A percentile compares a stretch with the other conserved stretches of the same genome.
phyloP scores from a whole-genome alignment of 176 grass and related monocot species.

The Aegilops bicornis region DNA sequence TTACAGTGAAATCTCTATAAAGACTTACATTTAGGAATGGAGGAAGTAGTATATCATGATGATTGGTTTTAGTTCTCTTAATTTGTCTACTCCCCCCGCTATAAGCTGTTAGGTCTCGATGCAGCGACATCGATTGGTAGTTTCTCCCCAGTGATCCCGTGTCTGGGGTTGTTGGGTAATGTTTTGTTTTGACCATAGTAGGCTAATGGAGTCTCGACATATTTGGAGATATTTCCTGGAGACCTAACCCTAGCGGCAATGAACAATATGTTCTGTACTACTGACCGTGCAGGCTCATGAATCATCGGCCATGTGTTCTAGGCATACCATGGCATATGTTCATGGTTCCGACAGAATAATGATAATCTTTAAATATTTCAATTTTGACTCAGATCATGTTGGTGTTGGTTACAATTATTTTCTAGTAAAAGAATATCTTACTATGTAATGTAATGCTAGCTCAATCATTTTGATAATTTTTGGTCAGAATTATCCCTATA shows the following conservation, averaged over 20 bases:
- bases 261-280: background rate
- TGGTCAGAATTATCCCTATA: background rate
- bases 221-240: background rate
- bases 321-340: background rate
- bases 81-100: background rate
- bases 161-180: background rate
- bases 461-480: background rate
- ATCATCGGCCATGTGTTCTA: background rate
- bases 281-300: background rate
- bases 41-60: too few relatives aligned
- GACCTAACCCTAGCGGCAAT: background rate
- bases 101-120: background rate
- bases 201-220: background rate
- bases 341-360: background rate
- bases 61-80: background rate
- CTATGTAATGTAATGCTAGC: background rate
- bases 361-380: background rate
- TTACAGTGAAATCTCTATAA: too few relatives aligned
- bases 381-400: background rate
- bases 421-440: background rate
- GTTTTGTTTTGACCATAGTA: background rate
- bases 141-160: background rate
- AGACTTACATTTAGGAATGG: too few relatives aligned
- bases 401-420: background rate
- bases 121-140: background rate